phyloP scores from a whole-genome alignment of 2,329 filamentous ascomycete genomes.

The Aspergillus spinulosporus region DNA sequence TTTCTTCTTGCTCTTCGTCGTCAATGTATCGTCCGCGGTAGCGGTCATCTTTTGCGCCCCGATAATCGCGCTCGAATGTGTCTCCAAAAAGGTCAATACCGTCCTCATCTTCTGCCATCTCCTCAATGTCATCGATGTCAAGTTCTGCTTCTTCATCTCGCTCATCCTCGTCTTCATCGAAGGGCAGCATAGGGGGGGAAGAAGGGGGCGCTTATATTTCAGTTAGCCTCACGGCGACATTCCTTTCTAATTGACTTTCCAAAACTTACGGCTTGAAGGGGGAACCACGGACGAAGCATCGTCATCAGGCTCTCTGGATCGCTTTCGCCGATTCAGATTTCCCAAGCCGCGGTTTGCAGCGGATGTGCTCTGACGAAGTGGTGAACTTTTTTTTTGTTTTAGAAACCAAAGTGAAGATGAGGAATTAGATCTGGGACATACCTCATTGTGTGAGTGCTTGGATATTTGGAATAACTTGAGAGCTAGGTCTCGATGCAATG shows the following conservation, averaged over 20 bases:
- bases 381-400: conserved; percentile 61
- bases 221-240: conserved; percentile 18
- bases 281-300: conserved; percentile 61
- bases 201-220: conserved; percentile 50
- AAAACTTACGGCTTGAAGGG: conserved; percentile 62
- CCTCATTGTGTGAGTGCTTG: conserved; percentile 32
- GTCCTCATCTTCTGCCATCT: conserved; percentile 68
- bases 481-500: conserved; percentile 11
- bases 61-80: conserved; percentile 65
- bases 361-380: conserved; percentile 74
- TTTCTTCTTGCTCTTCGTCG: conserved; percentile 63
- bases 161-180: conserved; percentile 49
- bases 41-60: conserved; percentile 48
- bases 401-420: not conserved
- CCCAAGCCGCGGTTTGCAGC: conserved; percentile 75
- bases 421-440: conserved; percentile 20
- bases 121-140: conserved; percentile 67
- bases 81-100: conserved; percentile 70
- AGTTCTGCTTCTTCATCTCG: conserved; percentile 58
- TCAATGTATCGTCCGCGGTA: conserved; percentile 63
- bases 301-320: conserved; percentile 65
- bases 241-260: not conserved
- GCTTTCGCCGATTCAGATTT: conserved; percentile 58
- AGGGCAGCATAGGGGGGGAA: conserved; percentile 60
- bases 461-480: conserved; percentile 2